These are phyloP conservation scores for Aspergillus felis DNA, from an alignment of 2,329 filamentous ascomycete genomes.

Conservation along the genomic window DNA sequence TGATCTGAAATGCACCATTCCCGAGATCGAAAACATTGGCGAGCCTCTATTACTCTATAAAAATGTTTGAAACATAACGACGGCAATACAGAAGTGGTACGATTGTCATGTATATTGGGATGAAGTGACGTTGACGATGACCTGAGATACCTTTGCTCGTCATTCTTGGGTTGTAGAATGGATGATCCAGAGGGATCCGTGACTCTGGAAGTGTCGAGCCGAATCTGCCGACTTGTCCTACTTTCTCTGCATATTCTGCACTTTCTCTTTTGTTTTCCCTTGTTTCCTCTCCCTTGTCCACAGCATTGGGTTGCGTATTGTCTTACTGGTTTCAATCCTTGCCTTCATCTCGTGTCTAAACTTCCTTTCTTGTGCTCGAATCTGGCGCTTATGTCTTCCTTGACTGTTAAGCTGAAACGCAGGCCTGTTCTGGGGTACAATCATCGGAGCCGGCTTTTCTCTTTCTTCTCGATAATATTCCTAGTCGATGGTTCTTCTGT, in stretches of 20 bases:
- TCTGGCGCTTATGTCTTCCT: neutral
- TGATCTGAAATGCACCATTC: conserved; percentile 97
- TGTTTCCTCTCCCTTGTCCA: neutral
- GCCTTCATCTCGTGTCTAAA: neutral
- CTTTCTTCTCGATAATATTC: neutral
- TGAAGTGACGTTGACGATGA: conserved; percentile 34
- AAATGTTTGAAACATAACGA: conserved; percentile 33
- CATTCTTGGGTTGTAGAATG: conserved; percentile 4
- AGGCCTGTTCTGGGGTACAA: neutral
- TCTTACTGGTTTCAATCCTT: no score
- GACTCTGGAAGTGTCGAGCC: conserved; percentile 4
- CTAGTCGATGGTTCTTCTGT: neutral
- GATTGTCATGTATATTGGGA: conserved; percentile 35
- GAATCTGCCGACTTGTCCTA: conserved; percentile 12
- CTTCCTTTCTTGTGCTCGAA: neutral
- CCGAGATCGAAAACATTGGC: conserved; percentile 96
- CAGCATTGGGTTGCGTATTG: conserved; percentile 8
- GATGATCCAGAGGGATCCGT: conserved; percentile 1
- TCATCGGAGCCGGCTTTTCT: neutral
- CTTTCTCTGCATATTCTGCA: conserved; percentile 8
- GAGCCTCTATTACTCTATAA: conserved; percentile 93
- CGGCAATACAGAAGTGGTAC: conserved; percentile 8
- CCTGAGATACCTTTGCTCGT: conserved; percentile 11
- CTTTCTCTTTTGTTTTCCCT: conserved; percentile 5
- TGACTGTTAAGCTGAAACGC: neutral